Evolutionary conservation across 441 rosid species (phyloP).

Genomic region (Capsella rubella): DNA sequence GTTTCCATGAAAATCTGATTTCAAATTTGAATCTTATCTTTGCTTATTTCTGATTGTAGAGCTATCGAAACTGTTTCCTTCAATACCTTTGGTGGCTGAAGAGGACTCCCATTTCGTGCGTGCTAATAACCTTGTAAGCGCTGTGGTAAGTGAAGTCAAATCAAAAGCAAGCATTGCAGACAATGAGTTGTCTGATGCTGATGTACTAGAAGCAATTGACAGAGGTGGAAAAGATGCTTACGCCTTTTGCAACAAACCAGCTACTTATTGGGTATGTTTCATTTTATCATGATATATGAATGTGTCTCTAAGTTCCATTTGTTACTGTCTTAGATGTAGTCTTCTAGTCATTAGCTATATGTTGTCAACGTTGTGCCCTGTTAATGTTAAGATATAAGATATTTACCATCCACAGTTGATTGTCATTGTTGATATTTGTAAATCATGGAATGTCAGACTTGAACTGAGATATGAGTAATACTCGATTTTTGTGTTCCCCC

Average conservation of each 20-base stretch:
- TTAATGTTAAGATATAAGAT: background rate
- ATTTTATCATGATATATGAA: background rate
- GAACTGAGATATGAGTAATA: background rate
- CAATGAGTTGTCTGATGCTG: constrained; percentile 58
- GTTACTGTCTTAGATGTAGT: background rate
- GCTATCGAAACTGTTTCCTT: constrained; percentile 76
- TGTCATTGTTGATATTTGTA: constrained; percentile 16
- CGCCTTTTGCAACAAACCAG: constrained; percentile 68
- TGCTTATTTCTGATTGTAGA: constrained; percentile 50
- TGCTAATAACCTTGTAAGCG: constrained; percentile 67
- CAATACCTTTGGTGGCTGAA: constrained; percentile 91
- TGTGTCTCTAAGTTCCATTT: background rate
- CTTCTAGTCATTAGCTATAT: background rate
- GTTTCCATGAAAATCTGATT: background rate
- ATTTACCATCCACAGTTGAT: background rate
- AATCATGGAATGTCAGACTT: constrained; percentile 16
- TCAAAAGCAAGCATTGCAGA: constrained; percentile 53
- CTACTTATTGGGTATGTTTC: constrained; percentile 82
- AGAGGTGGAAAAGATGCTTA: constrained; percentile 75
- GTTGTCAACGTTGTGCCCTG: background rate
- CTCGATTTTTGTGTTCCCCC: background rate
- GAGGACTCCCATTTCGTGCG: constrained; percentile 83
- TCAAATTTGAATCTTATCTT: background rate
- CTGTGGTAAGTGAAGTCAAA: constrained; percentile 67
- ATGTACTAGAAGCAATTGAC: constrained; percentile 84